Conservation (phyloP, 768 basidiomycete species). For the Lactarius vividus region DNA sequence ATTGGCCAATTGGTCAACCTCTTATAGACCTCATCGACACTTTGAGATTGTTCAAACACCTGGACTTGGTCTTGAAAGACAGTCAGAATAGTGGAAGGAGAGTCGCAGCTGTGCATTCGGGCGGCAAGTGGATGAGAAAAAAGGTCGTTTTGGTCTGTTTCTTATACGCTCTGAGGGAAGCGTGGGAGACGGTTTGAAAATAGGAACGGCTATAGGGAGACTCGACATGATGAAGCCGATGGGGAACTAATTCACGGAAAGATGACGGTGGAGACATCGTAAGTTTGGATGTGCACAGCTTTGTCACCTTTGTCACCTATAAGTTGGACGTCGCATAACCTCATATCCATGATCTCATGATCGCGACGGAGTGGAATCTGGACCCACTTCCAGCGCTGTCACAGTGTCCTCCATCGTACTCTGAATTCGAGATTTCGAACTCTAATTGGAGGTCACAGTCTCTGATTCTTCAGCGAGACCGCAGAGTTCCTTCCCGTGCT, state of each 20-base stretch:
- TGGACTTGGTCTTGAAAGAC: not conserved
- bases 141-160: not conserved
- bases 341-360: too few species aligned
- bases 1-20: not conserved
- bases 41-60: not conserved
- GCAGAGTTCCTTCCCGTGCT: too few species aligned
- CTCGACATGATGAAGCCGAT: not conserved
- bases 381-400: too few species aligned
- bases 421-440: too few species aligned
- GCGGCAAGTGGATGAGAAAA: not conserved
- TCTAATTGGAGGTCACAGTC: too few species aligned
- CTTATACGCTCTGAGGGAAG: not conserved
- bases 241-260: not conserved
- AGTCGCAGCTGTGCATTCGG: not conserved
- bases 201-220: not conserved
- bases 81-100: not conserved
- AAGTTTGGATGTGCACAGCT: too few species aligned
- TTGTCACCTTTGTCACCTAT: too few species aligned
- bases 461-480: too few species aligned
- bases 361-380: too few species aligned
- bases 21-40: not conserved
- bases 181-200: not conserved
- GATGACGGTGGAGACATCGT: not conserved
- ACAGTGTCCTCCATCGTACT: too few species aligned
- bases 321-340: too few species aligned